Base-by-base conservation (phyloP, 192 early-diverging fungal genomes). In the Coemansia sp. region DNA sequence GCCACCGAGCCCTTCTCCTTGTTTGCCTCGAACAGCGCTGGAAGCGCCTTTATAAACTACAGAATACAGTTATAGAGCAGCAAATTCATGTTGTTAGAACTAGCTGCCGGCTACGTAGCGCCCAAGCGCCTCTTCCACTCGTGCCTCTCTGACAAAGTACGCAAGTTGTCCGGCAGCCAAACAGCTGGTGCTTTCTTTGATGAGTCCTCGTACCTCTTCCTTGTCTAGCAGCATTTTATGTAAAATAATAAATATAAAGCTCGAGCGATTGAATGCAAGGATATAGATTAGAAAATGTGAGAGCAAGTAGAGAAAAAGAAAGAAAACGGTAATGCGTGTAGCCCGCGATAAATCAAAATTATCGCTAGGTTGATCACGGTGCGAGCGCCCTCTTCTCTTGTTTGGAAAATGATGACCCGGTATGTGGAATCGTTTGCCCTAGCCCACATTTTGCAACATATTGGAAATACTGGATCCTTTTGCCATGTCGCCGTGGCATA, bases 1-100 rank as follows among this genome's bases (percentile, higher is more conserved):
- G 48, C 61, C 3, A 78, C 69, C 52, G 62, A 62, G 62, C 75
- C 75, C 55, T 52, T 48, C 28, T 78, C 75, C 53, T 62, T 71
- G 39, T 62, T 72, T 36, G 66, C 66, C 18, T 39, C 35, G 35
- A 78, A 78, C 56, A 78, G 67, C 46, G 46, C 60, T 23, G 70
- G 53, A 29, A 78, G 60, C 28, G 70, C 66, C 60, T 61, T 61
- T 32, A 78, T 36, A 65, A 78, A 78, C 75, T 78, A 78, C 60
- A 63, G n/a, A 10, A 14, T 29, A 22, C 51, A 25, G n/a, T n/a
- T n/a, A 28, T 29, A 55, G 25, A 27, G 1, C 16, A 30, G 28
- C 4, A n/a, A 6, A 20, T 45, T 42, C 19, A 34, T 53, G 14
- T 19, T 22, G 19, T 39, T 29, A 50, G 39, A 42, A 42, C 39